These are phyloP conservation scores for Pelomyxa schiedti DNA, from an alignment of 78 protist genomes.

Conservation along the genomic window DNA sequence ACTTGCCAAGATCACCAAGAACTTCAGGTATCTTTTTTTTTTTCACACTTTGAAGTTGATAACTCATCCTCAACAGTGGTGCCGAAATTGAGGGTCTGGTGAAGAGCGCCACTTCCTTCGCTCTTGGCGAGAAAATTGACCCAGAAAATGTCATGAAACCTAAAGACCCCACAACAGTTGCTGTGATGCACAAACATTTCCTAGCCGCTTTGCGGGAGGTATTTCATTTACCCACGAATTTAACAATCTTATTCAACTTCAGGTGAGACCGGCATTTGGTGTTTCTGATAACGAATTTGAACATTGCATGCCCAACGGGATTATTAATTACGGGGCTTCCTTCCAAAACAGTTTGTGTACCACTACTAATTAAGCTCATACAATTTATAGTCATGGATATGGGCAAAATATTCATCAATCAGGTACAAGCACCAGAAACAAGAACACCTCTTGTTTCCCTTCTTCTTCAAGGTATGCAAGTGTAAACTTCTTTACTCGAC, in stretches of 20 bases:
- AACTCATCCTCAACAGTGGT: constrained; percentile 7
- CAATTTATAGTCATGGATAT: no score
- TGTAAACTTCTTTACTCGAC: no score
- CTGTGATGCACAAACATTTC: constrained; percentile 60
- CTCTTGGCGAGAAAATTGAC: constrained; percentile 65
- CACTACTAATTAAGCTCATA: no score
- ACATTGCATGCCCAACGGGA: constrained; percentile 51
- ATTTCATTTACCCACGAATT: not conserved
- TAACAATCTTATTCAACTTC: no score
- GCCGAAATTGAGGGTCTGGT: constrained; percentile 82
- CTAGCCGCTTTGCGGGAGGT: constrained; percentile 77
- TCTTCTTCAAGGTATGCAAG: constrained; percentile 73
- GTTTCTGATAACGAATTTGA: constrained; percentile 43
- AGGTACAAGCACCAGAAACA: constrained; percentile 29
- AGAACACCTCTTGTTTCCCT: constrained; percentile 71
- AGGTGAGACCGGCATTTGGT: constrained; percentile 92
- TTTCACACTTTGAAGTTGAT: not conserved
- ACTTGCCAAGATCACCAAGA: constrained; percentile 82
- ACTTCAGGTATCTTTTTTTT: constrained; percentile 65
- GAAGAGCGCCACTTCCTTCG: constrained; percentile 76
- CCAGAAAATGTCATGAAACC: constrained; percentile 37
- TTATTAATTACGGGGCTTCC: constrained; percentile 48
- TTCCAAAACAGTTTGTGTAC: constrained; percentile 34
- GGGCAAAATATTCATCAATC: constrained; percentile 40
- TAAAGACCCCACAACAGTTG: constrained; percentile 7